Percentiles rank a stretch among this genome's conserved stretches.
Conservation (phyloP, 306 rosid genomes). For the Acmispon strigosus region DNA sequence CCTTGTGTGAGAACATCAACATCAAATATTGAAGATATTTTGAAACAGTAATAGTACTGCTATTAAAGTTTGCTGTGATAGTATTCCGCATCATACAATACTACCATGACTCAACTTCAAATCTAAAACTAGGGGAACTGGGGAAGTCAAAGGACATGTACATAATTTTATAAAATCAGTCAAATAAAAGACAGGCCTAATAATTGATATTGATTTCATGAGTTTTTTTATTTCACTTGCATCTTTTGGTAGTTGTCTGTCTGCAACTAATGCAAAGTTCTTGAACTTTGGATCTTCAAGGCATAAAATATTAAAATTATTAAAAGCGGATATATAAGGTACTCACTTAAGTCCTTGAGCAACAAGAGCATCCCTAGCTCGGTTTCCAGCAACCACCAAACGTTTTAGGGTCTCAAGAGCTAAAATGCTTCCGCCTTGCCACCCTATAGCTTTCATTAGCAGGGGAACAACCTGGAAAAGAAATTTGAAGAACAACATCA, state of each 20-base stretch:
- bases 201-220: neutral
- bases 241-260: neutral
- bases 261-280: constrained; percentile 7
- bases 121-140: neutral
- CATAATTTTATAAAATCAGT: neutral
- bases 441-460: constrained; percentile 97
- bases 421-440: constrained; percentile 99
- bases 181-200: neutral
- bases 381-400: constrained; percentile 98
- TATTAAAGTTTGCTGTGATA: neutral
- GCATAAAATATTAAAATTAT: constrained; percentile 1
- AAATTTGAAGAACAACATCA: neutral
- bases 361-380: constrained; percentile 99
- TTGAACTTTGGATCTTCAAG: neutral
- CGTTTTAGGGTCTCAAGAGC: constrained; percentile 98
- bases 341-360: constrained; percentile 99
- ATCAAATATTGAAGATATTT: no score
- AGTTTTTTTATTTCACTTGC: constrained; percentile 2
- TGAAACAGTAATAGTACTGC: neutral
- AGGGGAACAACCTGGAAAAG: constrained; percentile 86
- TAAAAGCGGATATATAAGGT: neutral
- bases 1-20: neutral
- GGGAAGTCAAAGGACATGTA: neutral
- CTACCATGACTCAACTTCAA: neutral
- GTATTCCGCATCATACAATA: constrained; percentile 1